Evolutionary conservation across 2,329 filamentous ascomycete species (phyloP).

Genomic region (Fusarium liriodendri): DNA sequence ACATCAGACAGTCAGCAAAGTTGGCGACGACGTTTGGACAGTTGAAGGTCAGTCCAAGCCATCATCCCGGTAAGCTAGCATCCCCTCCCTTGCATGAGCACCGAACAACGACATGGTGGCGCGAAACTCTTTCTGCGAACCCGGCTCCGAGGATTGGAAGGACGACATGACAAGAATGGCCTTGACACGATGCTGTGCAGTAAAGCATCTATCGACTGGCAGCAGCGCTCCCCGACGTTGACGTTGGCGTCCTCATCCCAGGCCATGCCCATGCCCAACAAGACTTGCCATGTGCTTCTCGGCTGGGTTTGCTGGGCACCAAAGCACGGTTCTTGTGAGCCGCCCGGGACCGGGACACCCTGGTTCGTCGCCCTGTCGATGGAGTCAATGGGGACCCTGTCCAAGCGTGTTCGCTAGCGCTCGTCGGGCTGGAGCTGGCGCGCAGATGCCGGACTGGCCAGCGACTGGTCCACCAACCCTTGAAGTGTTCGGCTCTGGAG

Average conservation of each 20-base stretch:
- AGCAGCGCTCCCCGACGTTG: neutral
- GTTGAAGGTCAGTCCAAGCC: slow-evolving; percentile 23
- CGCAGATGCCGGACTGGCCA: slow-evolving; percentile 30
- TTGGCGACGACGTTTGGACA: slow-evolving; percentile 25
- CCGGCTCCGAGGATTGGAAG: slow-evolving; percentile 6
- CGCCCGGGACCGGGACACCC: slow-evolving; percentile 35
- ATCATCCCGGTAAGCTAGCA: slow-evolving; percentile 28
- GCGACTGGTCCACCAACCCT: slow-evolving; percentile 26
- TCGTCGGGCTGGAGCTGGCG: slow-evolving; percentile 38
- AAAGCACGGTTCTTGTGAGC: slow-evolving; percentile 37
- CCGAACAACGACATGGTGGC: slow-evolving; percentile 24
- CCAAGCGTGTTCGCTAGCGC: slow-evolving; percentile 35
- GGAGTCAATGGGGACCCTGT: slow-evolving; percentile 29
- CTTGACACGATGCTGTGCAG: neutral
- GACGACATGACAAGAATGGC: neutral
- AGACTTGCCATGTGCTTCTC: slow-evolving; percentile 17
- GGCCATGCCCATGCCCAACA: neutral
- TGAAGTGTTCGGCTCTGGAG: slow-evolving; percentile 20
- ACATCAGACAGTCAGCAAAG: slow-evolving; percentile 33
- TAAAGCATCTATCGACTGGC: slow-evolving; percentile 7
- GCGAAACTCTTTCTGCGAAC: slow-evolving; percentile 26
- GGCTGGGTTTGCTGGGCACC: slow-evolving; percentile 29
- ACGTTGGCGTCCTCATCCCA: slow-evolving; percentile 7
- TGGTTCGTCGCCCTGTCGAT: slow-evolving; percentile 38
- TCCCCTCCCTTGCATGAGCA: slow-evolving; percentile 35